Evolutionary conservation across 2,329 filamentous ascomycete genomes (phyloP).

Genomic region (Gaeumannomyces tritici): DNA sequence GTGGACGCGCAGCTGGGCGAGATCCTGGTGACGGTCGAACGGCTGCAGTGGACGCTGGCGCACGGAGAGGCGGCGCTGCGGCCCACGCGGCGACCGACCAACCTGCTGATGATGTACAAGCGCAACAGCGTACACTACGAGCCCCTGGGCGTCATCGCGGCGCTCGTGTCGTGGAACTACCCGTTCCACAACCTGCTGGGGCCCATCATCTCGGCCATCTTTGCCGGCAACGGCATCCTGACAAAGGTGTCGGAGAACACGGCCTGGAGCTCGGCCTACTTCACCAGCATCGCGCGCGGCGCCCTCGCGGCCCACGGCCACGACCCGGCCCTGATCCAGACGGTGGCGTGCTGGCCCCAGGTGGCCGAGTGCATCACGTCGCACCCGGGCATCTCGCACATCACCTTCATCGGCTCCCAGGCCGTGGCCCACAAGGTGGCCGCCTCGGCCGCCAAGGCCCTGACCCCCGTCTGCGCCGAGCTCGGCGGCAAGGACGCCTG

Average conservation of each 20-base stretch:
- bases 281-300: slow-evolving; percentile 65
- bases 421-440: slow-evolving; percentile 83
- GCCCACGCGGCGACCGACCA: slow-evolving; percentile 69
- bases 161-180: slow-evolving; percentile 95
- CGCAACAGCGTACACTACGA: slow-evolving; percentile 84
- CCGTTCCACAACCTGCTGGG: slow-evolving; percentile 92
- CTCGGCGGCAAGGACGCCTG: slow-evolving; percentile 93
- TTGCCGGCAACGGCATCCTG: slow-evolving; percentile 83
- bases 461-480: slow-evolving; percentile 87
- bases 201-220: slow-evolving; percentile 82
- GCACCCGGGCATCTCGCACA: slow-evolving; percentile 73
- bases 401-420: slow-evolving; percentile 93
- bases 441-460: slow-evolving; percentile 68
- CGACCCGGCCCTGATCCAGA: slow-evolving; percentile 72
- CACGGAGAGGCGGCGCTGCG: slow-evolving; percentile 77
- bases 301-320: slow-evolving; percentile 78
- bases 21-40: slow-evolving; percentile 88
- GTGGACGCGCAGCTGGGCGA: slow-evolving; percentile 91
- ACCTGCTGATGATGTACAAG: slow-evolving; percentile 93
- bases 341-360: slow-evolving; percentile 78
- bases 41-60: slow-evolving; percentile 85
- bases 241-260: slow-evolving; percentile 95
- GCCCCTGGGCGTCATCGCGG: slow-evolving; percentile 84
- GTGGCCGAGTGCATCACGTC: slow-evolving; percentile 74
- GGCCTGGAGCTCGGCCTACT: slow-evolving; percentile 84